Evolutionary conservation across 1,139 yeast genomes (phyloP).

Genomic region (Zygotorulaspora mrakii): DNA sequence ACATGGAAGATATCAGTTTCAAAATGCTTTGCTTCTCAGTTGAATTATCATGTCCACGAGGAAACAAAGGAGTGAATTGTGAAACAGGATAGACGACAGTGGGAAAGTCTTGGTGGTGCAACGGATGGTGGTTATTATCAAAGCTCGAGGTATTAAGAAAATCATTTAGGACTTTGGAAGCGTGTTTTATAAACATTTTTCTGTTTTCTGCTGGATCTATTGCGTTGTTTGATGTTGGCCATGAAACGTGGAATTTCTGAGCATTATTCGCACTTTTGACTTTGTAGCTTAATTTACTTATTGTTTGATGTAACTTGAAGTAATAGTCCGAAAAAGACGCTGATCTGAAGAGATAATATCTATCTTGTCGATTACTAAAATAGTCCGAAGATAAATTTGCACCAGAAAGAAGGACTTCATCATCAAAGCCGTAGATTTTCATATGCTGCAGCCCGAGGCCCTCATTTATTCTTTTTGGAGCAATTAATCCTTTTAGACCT

Average conservation of each 20-base stretch:
- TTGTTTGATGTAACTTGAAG: slow-evolving; percentile 59
- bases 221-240: slow-evolving; percentile 75
- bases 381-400: slow-evolving; percentile 90
- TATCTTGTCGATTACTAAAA: slow-evolving; percentile 92
- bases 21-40: slow-evolving; percentile 77
- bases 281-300: slow-evolving; percentile 67
- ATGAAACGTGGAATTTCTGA: slow-evolving; percentile 55
- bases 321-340: slow-evolving; percentile 65
- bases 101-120: slow-evolving; percentile 41
- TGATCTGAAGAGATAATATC: slow-evolving; percentile 73
- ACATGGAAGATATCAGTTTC: slow-evolving; percentile 56
- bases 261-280: slow-evolving; percentile 46
- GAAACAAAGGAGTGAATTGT: slow-evolving; percentile 79
- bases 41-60: slow-evolving; percentile 50
- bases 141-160: slow-evolving; percentile 42
- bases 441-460: slow-evolving; percentile 93
- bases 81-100: slow-evolving; percentile 90
- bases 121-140: too few relatives aligned
- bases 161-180: slow-evolving; percentile 56
- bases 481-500: slow-evolving; percentile 58
- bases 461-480: slow-evolving; percentile 86
- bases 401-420: slow-evolving; percentile 83
- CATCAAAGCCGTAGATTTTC: slow-evolving; percentile 94
- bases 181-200: slow-evolving; percentile 53
- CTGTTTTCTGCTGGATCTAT: slow-evolving; percentile 67